Evolutionary conservation across 1,284 basidiomycete species (phyloP), one percentile per base, ranked within the genome.

Genomic region (Cryptococcus wingfieldii): DNA sequence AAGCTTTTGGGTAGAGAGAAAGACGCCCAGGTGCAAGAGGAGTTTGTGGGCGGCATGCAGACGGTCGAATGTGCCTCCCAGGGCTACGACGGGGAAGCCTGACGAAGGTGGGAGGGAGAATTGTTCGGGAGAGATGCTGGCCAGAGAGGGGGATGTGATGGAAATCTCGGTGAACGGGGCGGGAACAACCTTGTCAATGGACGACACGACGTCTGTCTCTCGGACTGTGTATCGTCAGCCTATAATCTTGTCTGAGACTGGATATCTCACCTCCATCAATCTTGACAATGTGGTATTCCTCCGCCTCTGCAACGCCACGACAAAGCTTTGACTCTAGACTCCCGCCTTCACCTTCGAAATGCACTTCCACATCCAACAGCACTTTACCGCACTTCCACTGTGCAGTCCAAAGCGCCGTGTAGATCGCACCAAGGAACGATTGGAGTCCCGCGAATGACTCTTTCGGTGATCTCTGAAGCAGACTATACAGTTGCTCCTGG

Each of bases 21-120:
- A 91, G 2, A 88, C 85, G 8, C 85, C 87, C 84, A 96, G 91
- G 65, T 90, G 90, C 5, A 99, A 83, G 38, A 99, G 83, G 58
- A 98, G 94, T 79, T 98, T 98, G 80, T 99, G 95, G 0, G 95
- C 95, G 1, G 92, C 86, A 72, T 99, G 95, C 16, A 99, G 83
- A 71, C 98, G 96, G 76, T 99, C 95, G 73, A 98, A 98, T 0
- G 95, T 98, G 10, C 87, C 87, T 27, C 87, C 87, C 9, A 86
- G 63, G 69, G 80, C 80, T 3, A 73, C 66, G 14, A 77, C 75
- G 1, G 60, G 55, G 14, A 42, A 42, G 19, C 41, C 41, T n/a
- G 41, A 23, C 14, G 41, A 14, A 45, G 63, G 68, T 16, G 58
- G 61, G 23, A 38, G 47, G 4, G n/a, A 16, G 12, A 19, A 45